Conservation (phyloP, 495 filamentous ascomycete species). For the Aspergillus mulundensis region DNA sequence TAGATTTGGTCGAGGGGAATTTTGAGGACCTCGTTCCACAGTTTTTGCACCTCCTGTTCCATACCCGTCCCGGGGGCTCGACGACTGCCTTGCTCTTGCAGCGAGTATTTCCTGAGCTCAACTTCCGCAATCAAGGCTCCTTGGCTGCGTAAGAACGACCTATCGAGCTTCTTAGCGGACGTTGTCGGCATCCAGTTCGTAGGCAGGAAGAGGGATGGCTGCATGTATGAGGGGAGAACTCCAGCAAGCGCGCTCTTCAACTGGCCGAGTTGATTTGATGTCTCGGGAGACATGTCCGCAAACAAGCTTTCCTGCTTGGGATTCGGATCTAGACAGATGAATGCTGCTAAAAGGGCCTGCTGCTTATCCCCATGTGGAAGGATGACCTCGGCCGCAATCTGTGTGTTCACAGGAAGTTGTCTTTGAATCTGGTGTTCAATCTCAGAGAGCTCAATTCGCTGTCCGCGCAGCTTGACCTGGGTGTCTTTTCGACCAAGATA, state of each 20-base stretch:
- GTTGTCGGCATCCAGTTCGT: background rate
- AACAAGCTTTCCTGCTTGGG: background rate
- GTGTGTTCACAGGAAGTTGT: background rate
- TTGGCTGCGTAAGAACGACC: background rate
- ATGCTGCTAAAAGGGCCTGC: background rate
- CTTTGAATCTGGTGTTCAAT: slow-evolving; percentile 15
- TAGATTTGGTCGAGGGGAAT: background rate
- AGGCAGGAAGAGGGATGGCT: background rate
- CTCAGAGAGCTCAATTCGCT: slow-evolving; percentile 29
- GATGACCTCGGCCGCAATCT: background rate
- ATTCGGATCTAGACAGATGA: background rate
- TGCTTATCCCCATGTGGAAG: background rate
- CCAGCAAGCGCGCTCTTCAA: background rate
- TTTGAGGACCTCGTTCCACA: background rate
- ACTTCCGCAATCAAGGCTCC: background rate
- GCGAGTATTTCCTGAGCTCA: background rate
- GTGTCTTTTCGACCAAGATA: slow-evolving; percentile 37
- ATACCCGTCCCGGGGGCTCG: background rate
- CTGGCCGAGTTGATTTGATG: background rate
- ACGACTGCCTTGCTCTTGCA: background rate
- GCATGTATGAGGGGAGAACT: background rate
- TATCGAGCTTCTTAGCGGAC: background rate
- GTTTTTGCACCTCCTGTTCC: background rate
- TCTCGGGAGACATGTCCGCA: background rate
- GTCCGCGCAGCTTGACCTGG: slow-evolving; percentile 16